A percentile compares a stretch with the other conserved stretches of the same genome.
phyloP scores from a whole-genome alignment of 345 rosid species.

The Moricandia moricandioides region DNA sequence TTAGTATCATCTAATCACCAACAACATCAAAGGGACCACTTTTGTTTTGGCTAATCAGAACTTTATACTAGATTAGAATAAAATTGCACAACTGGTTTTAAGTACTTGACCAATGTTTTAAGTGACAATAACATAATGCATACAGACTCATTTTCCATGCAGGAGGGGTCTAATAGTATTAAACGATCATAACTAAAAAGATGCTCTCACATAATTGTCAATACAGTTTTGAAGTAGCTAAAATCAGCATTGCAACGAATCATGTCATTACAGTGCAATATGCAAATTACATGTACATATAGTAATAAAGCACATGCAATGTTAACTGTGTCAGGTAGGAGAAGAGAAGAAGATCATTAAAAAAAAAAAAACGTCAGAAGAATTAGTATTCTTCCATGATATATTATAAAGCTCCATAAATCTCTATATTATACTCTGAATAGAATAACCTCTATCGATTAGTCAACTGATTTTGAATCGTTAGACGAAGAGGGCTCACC shows the following conservation, averaged over 20 bases:
- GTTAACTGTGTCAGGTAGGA: background rate
- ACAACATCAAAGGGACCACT: background rate
- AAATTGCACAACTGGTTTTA: background rate
- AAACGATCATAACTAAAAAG: background rate
- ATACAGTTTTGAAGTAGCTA: background rate
- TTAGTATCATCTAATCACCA: background rate
- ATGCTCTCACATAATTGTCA: background rate
- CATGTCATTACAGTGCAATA: background rate
- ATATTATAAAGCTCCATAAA: background rate
- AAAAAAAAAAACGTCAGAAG: background rate
- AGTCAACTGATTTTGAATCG: no score
- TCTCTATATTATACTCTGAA: background rate
- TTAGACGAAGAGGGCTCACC: constrained; percentile 36
- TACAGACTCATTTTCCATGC: background rate
- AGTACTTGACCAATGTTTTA: background rate
- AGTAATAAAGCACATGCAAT: constrained; percentile 2
- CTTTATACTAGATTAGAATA: background rate
- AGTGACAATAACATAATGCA: background rate
- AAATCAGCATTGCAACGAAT: background rate
- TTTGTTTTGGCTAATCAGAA: background rate
- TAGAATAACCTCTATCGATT: background rate
- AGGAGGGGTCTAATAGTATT: background rate
- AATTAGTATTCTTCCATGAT: constrained; percentile 5
- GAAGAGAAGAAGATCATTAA: no score
- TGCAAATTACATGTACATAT: constrained; percentile 30